Evolutionary conservation across 2,329 filamentous ascomycete species (phyloP).

Genomic region (Myrmaecium sp.): DNA sequence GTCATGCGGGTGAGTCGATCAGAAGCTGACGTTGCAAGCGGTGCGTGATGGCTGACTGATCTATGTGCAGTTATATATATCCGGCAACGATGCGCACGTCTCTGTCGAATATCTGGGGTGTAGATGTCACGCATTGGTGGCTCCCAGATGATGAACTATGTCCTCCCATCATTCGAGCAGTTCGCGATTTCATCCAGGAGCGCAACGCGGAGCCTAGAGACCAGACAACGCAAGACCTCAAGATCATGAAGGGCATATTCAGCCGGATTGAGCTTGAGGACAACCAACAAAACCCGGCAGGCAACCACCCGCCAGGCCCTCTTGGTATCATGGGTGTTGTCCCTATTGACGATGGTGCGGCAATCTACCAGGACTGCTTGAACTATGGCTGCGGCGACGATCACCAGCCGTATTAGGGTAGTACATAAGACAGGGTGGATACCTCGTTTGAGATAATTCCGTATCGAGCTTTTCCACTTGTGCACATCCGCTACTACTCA

Average conservation of each 20-base stretch:
- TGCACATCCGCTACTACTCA: too few relatives aligned
- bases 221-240: constrained; percentile 43
- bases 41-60: constrained; percentile 2
- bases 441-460: too few relatives aligned
- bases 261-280: constrained; percentile 22
- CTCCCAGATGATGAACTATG: constrained; percentile 66
- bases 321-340: too few relatives aligned
- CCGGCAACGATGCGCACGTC: constrained; percentile 55
- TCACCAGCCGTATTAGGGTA: too few relatives aligned
- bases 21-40: background rate
- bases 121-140: constrained; percentile 73
- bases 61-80: constrained; percentile 56
- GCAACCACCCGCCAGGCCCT: too few relatives aligned
- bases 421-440: too few relatives aligned
- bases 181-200: constrained; percentile 69
- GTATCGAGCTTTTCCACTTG: too few relatives aligned
- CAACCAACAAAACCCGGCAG: background rate
- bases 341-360: too few relatives aligned
- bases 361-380: constrained; percentile 4
- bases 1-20: constrained; percentile 49
- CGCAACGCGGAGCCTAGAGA: constrained; percentile 39
- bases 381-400: too few relatives aligned
- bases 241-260: constrained; percentile 58
- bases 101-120: constrained; percentile 60
- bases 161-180: constrained; percentile 53